phyloP scores from a whole-genome alignment of 768 basidiomycete genomes.

The Russula sp. region DNA sequence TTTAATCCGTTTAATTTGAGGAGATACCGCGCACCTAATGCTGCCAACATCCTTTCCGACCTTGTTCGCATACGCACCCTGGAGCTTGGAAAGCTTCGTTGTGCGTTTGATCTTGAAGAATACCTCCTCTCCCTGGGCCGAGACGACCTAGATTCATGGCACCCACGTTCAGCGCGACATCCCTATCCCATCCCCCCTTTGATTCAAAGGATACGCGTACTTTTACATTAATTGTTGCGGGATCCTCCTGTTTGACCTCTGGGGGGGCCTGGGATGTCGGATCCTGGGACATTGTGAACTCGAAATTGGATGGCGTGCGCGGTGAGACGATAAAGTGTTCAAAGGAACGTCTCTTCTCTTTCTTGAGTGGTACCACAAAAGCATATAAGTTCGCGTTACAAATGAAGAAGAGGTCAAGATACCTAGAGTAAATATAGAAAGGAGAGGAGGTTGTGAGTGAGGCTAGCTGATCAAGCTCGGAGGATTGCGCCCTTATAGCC shows the following conservation, averaged over 20 bases:
- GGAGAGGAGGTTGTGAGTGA: slow-evolving; percentile 8
- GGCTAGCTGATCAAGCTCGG: slow-evolving; percentile 9
- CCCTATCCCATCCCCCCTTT: not conserved
- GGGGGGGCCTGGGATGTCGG: not conserved
- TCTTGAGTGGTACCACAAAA: not conserved
- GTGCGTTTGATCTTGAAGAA: slow-evolving; percentile 97
- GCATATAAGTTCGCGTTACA: too few species aligned
- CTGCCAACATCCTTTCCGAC: slow-evolving; percentile 85
- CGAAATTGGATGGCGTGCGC: not conserved
- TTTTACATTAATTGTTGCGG: slow-evolving; percentile 70
- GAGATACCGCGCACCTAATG: slow-evolving; percentile 65
- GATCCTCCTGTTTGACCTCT: slow-evolving; percentile 39
- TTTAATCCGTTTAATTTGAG: not conserved
- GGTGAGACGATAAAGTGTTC: not conserved
- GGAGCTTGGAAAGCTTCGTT: slow-evolving; percentile 89
- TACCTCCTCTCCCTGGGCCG: slow-evolving; percentile 77
- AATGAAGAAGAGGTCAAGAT: too few species aligned
- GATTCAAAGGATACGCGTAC: slow-evolving; percentile 39
- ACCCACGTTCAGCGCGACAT: slow-evolving; percentile 16
- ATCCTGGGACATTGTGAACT: slow-evolving; percentile 21
- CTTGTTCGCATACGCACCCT: slow-evolving; percentile 88
- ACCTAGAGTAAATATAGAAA: not conserved
- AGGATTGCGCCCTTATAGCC: slow-evolving; percentile 17
- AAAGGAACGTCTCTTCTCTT: not conserved
- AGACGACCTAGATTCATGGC: slow-evolving; percentile 60